A percentile compares a stretch with the other conserved stretches of the same genome.
These are phyloP conservation scores for Stagonosporopsis rhizophila DNA, from an alignment of 2,329 filamentous ascomycete species.

Conservation along the genomic window DNA sequence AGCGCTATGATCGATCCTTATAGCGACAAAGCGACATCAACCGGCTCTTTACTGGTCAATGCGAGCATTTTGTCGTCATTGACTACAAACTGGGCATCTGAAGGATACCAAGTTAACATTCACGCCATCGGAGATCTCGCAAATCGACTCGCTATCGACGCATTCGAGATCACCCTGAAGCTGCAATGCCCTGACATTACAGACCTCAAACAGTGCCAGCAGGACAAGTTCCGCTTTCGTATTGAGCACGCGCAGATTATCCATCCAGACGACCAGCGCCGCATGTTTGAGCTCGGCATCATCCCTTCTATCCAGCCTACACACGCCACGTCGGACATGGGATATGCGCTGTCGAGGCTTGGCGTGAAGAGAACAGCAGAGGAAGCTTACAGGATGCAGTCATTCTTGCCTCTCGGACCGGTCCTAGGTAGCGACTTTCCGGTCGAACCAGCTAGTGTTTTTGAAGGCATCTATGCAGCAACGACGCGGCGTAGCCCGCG, in stretches of 20 bases:
- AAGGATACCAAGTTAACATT: slow-evolving; percentile 73
- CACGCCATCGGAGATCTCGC: slow-evolving; percentile 76
- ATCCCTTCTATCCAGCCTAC: slow-evolving; percentile 75
- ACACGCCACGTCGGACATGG: slow-evolving; percentile 75
- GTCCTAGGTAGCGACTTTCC: slow-evolving; percentile 75
- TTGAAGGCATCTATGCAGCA: slow-evolving; percentile 73
- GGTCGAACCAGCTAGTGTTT: slow-evolving; percentile 72
- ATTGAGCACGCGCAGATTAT: slow-evolving; percentile 77
- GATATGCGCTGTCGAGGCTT: slow-evolving; percentile 68
- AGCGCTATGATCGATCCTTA: slow-evolving; percentile 76
- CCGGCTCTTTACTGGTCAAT: slow-evolving; percentile 71
- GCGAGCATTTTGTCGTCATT: slow-evolving; percentile 64
- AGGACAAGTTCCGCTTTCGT: slow-evolving; percentile 65
- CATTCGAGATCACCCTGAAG: slow-evolving; percentile 65
- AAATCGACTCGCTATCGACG: slow-evolving; percentile 69
- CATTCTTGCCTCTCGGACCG: slow-evolving; percentile 61
- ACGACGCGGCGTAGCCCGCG: slow-evolving; percentile 66
- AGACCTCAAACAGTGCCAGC: slow-evolving; percentile 59
- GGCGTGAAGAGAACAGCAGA: slow-evolving; percentile 61
- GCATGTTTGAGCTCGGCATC: slow-evolving; percentile 66
- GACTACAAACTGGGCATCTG: slow-evolving; percentile 64
- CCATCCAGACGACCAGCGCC: slow-evolving; percentile 67
- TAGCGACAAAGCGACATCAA: slow-evolving; percentile 66
- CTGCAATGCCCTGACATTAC: slow-evolving; percentile 57
- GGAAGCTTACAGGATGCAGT: slow-evolving; percentile 72